Percentiles rank a stretch among this genome's conserved stretches.
phyloP scores from a whole-genome alignment of 192 early-diverging fungal genomes.

The Obelidium mucronatum region DNA sequence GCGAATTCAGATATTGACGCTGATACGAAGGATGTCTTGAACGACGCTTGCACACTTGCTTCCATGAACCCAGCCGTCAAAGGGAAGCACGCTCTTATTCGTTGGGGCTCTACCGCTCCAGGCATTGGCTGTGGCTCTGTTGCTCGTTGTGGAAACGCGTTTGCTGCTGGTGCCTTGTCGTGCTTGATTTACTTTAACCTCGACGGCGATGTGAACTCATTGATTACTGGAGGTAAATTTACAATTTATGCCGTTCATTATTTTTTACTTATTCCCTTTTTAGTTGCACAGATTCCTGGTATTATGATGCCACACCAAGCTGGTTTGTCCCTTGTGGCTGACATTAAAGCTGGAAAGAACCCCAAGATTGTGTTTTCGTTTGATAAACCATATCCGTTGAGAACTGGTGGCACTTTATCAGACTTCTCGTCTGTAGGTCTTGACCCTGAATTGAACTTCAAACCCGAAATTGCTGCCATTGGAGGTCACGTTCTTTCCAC shows the following conservation, averaged over 20 bases:
- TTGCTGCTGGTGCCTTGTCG: conserved; percentile 29
- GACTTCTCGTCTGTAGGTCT: conserved; percentile 79
- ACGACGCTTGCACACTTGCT: conserved; percentile 21
- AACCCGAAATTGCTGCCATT: conserved; percentile 56
- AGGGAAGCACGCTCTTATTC: conserved; percentile 47
- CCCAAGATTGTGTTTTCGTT: conserved; percentile 48
- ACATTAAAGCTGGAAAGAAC: conserved; percentile 36
- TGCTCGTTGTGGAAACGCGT: conserved; percentile 36
- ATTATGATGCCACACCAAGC: conserved; percentile 11
- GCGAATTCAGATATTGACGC: conserved; percentile 25
- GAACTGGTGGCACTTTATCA: conserved; percentile 69
- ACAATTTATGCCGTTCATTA: too few relatives aligned
- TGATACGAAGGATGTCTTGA: conserved; percentile 22
- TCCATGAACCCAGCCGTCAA: conserved; percentile 21
- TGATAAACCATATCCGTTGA: conserved; percentile 49
- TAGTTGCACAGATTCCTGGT: conserved; percentile 26
- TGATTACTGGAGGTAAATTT: too few relatives aligned
- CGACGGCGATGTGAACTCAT: not conserved
- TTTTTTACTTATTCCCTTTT: too few relatives aligned
- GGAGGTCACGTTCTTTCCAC: conserved; percentile 49
- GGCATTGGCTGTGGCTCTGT: conserved; percentile 18
- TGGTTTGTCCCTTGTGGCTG: conserved; percentile 25
- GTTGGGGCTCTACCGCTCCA: conserved; percentile 18
- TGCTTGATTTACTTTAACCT: conserved; percentile 37
- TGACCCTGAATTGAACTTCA: conserved; percentile 70